Conservation (phyloP, 169 alveolate species). For the Plasmodium gonderi region DNA sequence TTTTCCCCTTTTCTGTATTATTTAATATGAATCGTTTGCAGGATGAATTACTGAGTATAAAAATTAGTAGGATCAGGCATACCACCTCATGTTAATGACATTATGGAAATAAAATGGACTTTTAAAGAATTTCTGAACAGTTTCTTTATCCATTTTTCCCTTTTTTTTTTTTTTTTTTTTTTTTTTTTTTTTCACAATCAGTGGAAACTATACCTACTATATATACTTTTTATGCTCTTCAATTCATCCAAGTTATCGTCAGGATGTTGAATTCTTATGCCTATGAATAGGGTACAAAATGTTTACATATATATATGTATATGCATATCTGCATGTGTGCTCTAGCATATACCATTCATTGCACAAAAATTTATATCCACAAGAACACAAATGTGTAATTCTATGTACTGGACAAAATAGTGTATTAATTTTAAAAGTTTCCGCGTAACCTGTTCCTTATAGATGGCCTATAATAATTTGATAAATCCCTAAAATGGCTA, state of each 20-base stretch:
- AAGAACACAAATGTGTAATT: neutral
- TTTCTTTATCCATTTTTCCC: neutral
- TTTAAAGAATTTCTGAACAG: constrained; percentile 2
- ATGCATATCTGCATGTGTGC: neutral
- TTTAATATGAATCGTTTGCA: neutral
- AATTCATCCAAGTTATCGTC: constrained; percentile 76
- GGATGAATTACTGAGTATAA: constrained; percentile 68
- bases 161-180: neutral
- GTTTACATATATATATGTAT: neutral
- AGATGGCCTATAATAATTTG: constrained; percentile 70
- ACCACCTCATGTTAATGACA: neutral
- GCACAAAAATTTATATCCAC: neutral
- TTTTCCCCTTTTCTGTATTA: constrained; percentile 4
- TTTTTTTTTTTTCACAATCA: neutral
- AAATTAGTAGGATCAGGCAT: neutral
- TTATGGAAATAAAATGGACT: neutral
- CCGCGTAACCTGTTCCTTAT: constrained; percentile 45
- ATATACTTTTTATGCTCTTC: constrained; percentile 41
- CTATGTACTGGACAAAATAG: neutral
- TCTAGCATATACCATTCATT: neutral
- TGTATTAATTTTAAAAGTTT: neutral
- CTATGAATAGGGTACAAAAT: constrained; percentile 17
- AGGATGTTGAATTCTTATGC: constrained; percentile 35
- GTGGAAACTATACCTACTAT: neutral
- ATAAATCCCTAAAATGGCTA: constrained; percentile 62